These are phyloP conservation scores for Rubroshorea leprosula DNA, from an alignment of 345 rosid genomes.

Conservation along the genomic window DNA sequence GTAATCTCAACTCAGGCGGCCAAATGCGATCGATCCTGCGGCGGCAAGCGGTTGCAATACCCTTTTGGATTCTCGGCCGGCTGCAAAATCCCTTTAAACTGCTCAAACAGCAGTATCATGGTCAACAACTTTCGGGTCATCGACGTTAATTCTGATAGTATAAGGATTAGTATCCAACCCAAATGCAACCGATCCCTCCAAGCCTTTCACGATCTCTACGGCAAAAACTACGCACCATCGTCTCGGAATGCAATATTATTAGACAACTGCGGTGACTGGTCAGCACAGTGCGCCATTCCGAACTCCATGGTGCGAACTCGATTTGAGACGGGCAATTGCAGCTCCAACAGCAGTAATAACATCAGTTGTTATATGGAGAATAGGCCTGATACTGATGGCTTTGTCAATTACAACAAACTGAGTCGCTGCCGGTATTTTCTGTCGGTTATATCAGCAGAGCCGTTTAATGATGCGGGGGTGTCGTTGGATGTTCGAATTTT, in stretches of 20 bases:
- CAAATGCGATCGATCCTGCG: conserved; percentile 36
- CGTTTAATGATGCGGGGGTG: conserved; percentile 15
- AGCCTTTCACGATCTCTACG: conserved; percentile 33
- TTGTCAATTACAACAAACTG: conserved; percentile 19
- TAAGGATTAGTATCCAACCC: conserved; percentile 36
- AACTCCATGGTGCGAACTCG: conserved; percentile 21
- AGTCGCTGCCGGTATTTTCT: conserved; percentile 34
- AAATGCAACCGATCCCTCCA: conserved; percentile 40
- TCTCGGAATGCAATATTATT: conserved; percentile 39
- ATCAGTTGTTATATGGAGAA: conserved; percentile 32
- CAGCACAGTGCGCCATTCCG: conserved; percentile 30
- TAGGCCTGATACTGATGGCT: background rate
- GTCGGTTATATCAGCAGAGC: conserved; percentile 40
- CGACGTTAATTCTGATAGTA: conserved; percentile 5
- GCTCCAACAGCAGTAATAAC: background rate
- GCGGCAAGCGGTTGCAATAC: conserved; percentile 18
- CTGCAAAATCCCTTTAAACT: conserved; percentile 46
- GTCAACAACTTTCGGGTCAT: conserved; percentile 30
- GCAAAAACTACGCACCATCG: conserved; percentile 36
- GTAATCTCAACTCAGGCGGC: conserved; percentile 10
- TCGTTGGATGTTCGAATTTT: conserved; percentile 35
- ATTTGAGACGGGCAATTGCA: conserved; percentile 23
- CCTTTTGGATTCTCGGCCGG: conserved; percentile 65
- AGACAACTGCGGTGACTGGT: conserved; percentile 27
- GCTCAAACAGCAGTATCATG: conserved; percentile 18